phyloP scores from a whole-genome alignment of 2,329 filamentous ascomycete species.

The Paramyrothecium sp. region DNA sequence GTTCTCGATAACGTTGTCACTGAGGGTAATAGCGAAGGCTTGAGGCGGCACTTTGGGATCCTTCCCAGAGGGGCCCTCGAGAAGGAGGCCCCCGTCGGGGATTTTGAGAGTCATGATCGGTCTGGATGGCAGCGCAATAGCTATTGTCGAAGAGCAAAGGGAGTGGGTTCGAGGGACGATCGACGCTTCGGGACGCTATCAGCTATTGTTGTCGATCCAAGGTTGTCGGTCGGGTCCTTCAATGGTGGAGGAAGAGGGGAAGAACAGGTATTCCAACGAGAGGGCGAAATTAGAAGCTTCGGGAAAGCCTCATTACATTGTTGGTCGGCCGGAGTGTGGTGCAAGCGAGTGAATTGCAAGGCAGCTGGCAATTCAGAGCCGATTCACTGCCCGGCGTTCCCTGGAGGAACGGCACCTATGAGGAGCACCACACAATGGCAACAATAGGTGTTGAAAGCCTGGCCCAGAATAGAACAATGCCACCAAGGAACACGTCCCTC shows the following conservation, averaged over 20 bases:
- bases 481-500: slow-evolving; percentile 1
- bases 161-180: neutral
- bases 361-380: slow-evolving; percentile 8
- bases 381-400: slow-evolving; percentile 1
- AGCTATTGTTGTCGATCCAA: slow-evolving; percentile 5
- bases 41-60: slow-evolving; percentile 47
- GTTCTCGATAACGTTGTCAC: slow-evolving; percentile 57
- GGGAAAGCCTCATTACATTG: slow-evolving; percentile 14
- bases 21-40: slow-evolving; percentile 58
- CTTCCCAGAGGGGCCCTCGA: slow-evolving; percentile 49
- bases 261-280: slow-evolving; percentile 4
- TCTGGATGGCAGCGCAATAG: slow-evolving; percentile 12
- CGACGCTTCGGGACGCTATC: too few species aligned
- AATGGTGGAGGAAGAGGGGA: neutral
- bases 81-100: slow-evolving; percentile 55
- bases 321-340: slow-evolving; percentile 19
- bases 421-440: slow-evolving; percentile 7
- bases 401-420: neutral
- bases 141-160: slow-evolving; percentile 3
- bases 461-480: slow-evolving; percentile 7
- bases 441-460: slow-evolving; percentile 8
- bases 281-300: neutral
- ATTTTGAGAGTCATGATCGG: slow-evolving; percentile 53
- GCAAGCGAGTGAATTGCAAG: slow-evolving; percentile 16
- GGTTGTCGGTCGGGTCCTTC: slow-evolving; percentile 6